Conservation (phyloP, 768 basidiomycete species). For the Tricholoma bakamatsutake region DNA sequence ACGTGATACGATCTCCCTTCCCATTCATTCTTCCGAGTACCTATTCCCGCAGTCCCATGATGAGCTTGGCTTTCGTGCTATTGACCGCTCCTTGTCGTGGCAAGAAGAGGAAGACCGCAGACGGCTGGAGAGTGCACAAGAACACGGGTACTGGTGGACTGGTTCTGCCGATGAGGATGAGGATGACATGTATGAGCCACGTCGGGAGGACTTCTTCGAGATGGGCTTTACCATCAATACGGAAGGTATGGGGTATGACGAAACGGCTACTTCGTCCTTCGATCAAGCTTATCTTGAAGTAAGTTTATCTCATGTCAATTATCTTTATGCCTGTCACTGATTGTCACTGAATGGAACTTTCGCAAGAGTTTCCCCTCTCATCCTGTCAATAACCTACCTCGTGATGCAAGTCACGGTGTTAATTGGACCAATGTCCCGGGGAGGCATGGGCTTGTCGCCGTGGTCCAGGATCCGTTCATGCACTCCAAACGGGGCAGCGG, state of each 20-base stretch:
- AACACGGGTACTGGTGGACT: constrained; percentile 11
- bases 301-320: constrained; percentile 4
- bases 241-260: constrained; percentile 22
- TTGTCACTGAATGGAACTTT: neutral
- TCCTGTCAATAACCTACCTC: neutral
- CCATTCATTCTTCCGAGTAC: constrained; percentile 8
- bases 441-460: neutral
- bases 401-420: constrained; percentile 1
- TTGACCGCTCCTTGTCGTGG: constrained; percentile 6
- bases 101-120: constrained; percentile 8
- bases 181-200: constrained; percentile 5
- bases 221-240: constrained; percentile 5
- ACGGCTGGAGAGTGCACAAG: constrained; percentile 3
- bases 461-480: neutral
- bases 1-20: constrained; percentile 26
- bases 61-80: constrained; percentile 11
- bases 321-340: neutral
- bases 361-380: neutral
- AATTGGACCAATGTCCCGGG: constrained; percentile 1
- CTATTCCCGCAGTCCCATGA: constrained; percentile 3
- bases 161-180: neutral
- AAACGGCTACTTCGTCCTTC: constrained; percentile 12
- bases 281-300: constrained; percentile 22
- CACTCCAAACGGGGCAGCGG: neutral
- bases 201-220: constrained; percentile 11